phyloP scores from a whole-genome alignment of 2,329 filamentous ascomycete genomes.

The Penicillium sp. region DNA sequence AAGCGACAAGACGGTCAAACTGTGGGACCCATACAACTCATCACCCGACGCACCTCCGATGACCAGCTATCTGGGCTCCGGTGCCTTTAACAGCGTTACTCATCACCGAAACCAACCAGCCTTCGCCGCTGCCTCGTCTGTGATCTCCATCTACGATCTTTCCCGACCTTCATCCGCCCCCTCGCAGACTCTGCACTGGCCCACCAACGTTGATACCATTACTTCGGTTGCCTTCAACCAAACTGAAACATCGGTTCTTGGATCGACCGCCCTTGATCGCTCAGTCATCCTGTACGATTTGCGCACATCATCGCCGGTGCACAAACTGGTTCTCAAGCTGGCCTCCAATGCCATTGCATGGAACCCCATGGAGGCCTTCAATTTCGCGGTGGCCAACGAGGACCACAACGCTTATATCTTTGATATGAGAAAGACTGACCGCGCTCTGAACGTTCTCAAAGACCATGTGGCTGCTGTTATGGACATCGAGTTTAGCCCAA shows the following conservation, averaged over 20 bases:
- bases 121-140: conserved; percentile 76
- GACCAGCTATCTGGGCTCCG: conserved; percentile 81
- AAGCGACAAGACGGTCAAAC: conserved; percentile 82
- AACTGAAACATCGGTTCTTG: conserved; percentile 88
- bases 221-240: conserved; percentile 89
- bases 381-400: conserved; percentile 90
- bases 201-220: conserved; percentile 87
- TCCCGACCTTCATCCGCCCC: conserved; percentile 76
- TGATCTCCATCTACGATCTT: conserved; percentile 87
- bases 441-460: conserved; percentile 86
- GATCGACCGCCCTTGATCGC: conserved; percentile 81
- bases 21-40: conserved; percentile 87
- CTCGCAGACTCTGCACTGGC: conserved; percentile 83
- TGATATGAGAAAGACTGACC: conserved; percentile 88
- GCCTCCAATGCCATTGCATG: conserved; percentile 83
- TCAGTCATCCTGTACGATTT: conserved; percentile 91
- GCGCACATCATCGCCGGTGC: conserved; percentile 79
- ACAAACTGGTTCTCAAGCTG: conserved; percentile 80
- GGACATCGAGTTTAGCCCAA: conserved; percentile 94
- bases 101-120: conserved; percentile 78
- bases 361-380: conserved; percentile 98
- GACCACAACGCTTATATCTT: conserved; percentile 94
- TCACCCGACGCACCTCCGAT: conserved; percentile 70
- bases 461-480: conserved; percentile 91
- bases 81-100: conserved; percentile 80